Evolutionary conservation across 306 rosid genomes (phyloP).

Genomic region (Cyamopsis tetragonoloba): DNA sequence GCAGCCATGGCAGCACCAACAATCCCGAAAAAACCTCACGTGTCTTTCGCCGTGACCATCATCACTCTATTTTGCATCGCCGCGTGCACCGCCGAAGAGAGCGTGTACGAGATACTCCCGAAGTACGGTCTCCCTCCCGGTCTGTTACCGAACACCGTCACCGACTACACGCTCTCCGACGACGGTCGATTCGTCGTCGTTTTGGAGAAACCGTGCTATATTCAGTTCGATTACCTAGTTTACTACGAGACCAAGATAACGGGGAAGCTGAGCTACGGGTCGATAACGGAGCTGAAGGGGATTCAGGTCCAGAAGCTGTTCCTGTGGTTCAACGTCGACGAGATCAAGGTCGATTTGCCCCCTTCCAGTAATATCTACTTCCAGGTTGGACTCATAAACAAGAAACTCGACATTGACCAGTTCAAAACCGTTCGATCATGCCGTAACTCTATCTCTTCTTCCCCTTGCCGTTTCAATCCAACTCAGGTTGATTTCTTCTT

Average conservation of each 20-base stretch:
- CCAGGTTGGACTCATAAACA: constrained; percentile 78
- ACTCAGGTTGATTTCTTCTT: neutral
- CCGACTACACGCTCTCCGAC: constrained; percentile 44
- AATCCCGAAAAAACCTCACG: neutral
- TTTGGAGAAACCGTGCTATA: constrained; percentile 59
- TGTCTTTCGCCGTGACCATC: neutral
- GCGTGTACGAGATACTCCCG: constrained; percentile 71
- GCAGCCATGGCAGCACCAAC: neutral
- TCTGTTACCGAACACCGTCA: constrained; percentile 65
- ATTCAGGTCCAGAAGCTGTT: constrained; percentile 70
- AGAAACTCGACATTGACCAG: constrained; percentile 72
- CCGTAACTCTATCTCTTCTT: constrained; percentile 30
- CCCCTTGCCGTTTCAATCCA: constrained; percentile 26
- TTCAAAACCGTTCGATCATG: constrained; percentile 69
- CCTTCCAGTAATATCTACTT: constrained; percentile 74
- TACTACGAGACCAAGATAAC: constrained; percentile 63
- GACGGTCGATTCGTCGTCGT: constrained; percentile 64
- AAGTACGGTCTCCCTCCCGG: constrained; percentile 77
- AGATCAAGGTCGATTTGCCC: constrained; percentile 94
- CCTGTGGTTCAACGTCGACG: constrained; percentile 75
- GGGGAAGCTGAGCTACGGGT: constrained; percentile 72
- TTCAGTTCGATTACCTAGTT: constrained; percentile 68
- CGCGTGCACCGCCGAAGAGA: neutral
- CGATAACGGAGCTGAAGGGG: constrained; percentile 67
- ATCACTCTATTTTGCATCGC: neutral